These are phyloP conservation scores for Pythium apleroticum DNA, from an alignment of 352 stramenopile genomes.

Conservation along the genomic window DNA sequence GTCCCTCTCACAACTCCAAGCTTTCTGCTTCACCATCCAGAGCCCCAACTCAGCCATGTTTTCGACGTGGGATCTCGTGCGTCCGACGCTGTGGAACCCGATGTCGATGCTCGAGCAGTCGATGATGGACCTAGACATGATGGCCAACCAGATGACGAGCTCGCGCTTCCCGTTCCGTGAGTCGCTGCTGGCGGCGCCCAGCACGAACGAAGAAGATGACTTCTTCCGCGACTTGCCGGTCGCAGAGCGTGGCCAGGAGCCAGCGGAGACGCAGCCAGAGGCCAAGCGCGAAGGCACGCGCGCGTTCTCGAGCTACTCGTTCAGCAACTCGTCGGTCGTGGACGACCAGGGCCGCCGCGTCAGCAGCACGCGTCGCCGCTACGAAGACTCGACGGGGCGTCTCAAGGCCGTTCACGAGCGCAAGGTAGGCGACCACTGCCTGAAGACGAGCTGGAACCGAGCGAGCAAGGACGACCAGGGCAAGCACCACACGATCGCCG, in stretches of 20 bases:
- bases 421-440: conserved; percentile 51
- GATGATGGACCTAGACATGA: conserved; percentile 66
- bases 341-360: conserved; percentile 67
- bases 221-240: conserved; percentile 82
- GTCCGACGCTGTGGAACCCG: conserved; percentile 72
- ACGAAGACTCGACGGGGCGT: conserved; percentile 78
- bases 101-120: conserved; percentile 82
- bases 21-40: not conserved
- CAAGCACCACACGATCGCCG: conserved; percentile 63
- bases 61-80: conserved; percentile 78
- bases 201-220: conserved; percentile 51
- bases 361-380: conserved; percentile 72
- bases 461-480: conserved; percentile 61
- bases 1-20: conserved; percentile 2
- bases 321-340: conserved; percentile 67
- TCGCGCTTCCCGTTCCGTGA: conserved; percentile 30
- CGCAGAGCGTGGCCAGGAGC: conserved; percentile 30
- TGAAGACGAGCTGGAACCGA: conserved; percentile 81
- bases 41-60: conserved; percentile 37
- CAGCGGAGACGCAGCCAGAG: conserved; percentile 29
- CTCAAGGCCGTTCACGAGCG: conserved; percentile 85
- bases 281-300: conserved; percentile 30
- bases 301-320: conserved; percentile 78
- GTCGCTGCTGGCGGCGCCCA: conserved; percentile 39
- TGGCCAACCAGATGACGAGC: conserved; percentile 46